Evolutionary conservation across 345 rosid species (phyloP), one percentile per base, ranked within the genome.

Genomic region (Brassica juncea): DNA sequence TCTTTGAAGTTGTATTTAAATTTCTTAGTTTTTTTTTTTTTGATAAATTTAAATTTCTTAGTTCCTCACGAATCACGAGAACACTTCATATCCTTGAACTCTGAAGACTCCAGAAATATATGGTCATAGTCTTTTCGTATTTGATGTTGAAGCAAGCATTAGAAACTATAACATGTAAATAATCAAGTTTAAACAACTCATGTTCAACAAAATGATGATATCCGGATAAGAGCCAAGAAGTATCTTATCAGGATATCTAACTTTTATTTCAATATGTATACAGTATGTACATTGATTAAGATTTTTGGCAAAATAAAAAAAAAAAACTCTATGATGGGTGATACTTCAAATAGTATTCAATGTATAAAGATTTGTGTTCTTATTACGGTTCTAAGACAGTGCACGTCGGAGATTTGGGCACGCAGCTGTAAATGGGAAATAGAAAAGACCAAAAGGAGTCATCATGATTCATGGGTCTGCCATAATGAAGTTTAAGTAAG

Each of bases 371-470:
- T 23, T 23, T 23, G 25, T 23, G 25, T 23, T 23, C 25, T 25
- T 60, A 23, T 16, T 3, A 23, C 9, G 10, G 6, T 59, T 58
- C 30, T 11, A 30, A 66, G 30, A 74, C 8, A 55, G 14, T 28
- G 68, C 5, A 76, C 23, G 62, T 59, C 68, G 15, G 74, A 68
- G 61, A 77, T 70, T 62, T 49, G 80, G 34, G 34, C 81, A 54
- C 76, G 76, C 9, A 52, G 49, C 4, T 21, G 59, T 16, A 11
- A 49, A 34, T n/a, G 30, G 21, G 37, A 64, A 10, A 71, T 21
- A 64, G 0, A 64, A 77, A 71, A n/a, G 0, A 71, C 21, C 76
- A 78, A 78, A 52, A 78, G 3, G 60, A 71, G 34, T 55, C 19
- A 78, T 65, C 59, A 78, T n/a, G n/a, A n/a, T n/a, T n/a, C n/a